Percentiles rank a stretch among this genome's conserved stretches.
Conservation (phyloP, 1,139 yeast genomes). For the Geotrichum europaeum region DNA sequence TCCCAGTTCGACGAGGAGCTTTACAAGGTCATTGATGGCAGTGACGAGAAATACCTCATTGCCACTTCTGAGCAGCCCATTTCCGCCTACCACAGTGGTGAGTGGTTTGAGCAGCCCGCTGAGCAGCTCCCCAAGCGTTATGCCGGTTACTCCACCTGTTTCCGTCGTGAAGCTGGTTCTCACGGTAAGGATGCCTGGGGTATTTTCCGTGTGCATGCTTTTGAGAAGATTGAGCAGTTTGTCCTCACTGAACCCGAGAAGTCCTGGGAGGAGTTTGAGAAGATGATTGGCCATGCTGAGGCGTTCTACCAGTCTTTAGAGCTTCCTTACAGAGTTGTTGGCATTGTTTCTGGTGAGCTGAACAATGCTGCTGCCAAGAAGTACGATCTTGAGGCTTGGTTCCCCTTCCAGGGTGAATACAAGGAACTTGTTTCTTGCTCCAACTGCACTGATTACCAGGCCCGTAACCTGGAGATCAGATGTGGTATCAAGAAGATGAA, state of each 20-base stretch:
- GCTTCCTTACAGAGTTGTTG: constrained; percentile 93
- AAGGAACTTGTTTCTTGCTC: constrained; percentile 98
- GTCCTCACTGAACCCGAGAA: constrained; percentile 94
- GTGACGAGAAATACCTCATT: constrained; percentile 92
- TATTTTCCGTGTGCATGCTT: constrained; percentile 96
- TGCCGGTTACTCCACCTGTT: constrained; percentile 97
- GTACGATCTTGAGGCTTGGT: constrained; percentile 99
- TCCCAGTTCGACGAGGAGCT: constrained; percentile 97
- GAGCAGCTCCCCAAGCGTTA: constrained; percentile 91
- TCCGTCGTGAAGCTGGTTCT: constrained; percentile 99
- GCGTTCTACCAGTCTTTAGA: constrained; percentile 89
- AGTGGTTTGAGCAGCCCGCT: constrained; percentile 97
- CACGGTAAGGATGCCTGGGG: constrained; percentile 99
- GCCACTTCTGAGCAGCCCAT: constrained; percentile 99
- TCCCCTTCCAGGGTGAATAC: constrained; percentile 98
- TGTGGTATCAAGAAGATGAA: constrained; percentile 96
- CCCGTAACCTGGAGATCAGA: constrained; percentile 96
- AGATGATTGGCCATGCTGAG: constrained; percentile 87
- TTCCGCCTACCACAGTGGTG: constrained; percentile 94
- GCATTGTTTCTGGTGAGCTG: constrained; percentile 96
- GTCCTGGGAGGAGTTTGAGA: constrained; percentile 95
- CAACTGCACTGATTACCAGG: constrained; percentile 98
- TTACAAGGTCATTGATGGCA: constrained; percentile 94
- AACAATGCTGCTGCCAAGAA: constrained; percentile 99
- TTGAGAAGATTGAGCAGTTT: constrained; percentile 94